Base-by-base conservation (phyloP, 768 basidiomycete species). In the Russula compacta region DNA sequence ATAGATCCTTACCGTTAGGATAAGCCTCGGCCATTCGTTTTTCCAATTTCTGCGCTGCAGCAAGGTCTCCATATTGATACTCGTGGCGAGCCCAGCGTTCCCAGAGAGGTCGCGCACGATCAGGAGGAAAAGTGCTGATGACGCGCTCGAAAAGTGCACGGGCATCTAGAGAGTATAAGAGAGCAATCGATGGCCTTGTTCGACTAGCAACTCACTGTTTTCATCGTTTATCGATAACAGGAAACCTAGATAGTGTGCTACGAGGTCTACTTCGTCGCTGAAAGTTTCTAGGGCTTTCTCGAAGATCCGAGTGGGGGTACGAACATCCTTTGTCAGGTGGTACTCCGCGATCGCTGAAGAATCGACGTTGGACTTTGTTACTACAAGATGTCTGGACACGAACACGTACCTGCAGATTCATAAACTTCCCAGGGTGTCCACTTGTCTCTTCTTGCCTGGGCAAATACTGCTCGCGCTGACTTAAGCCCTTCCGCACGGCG, bases 41-140 rank as follows among this genome's bases (percentile, higher is more conserved):
- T 72, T 97, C 94, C 50, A 98, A 81, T 73, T 95, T 92, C 66
- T 89, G 84, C 2, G 90, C 83, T 1, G 90, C 87, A 46, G 89
- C 85, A 39, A 95, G 77, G 72, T 95, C 92, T n/a, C 92, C 92
- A 69, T 89, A 98, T 68, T 91, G 87, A 74, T 94, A 98, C 72
- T 97, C 92, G 74, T 95, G 95, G 58, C 87, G 80, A 4, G 93
- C 86, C 97, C 95, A 98, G 47, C 91, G 83, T 69, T 97, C 93
- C 95, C 95, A 99, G 17, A 98, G 79, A 0, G 89, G 86, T 39
- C 89, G 79, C 15, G 92, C 91, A 44, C 83, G 82, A 48, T 91
- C 89, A 8, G 89, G 75, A 11, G 86, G 73, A 71, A 97, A 92
- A 4, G 81, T 86, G 15, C 79, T 72, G 29, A 95, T 88, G 7